phyloP scores from a whole-genome alignment of 2,329 filamentous ascomycete species.

The Hypoxylon sp. region DNA sequence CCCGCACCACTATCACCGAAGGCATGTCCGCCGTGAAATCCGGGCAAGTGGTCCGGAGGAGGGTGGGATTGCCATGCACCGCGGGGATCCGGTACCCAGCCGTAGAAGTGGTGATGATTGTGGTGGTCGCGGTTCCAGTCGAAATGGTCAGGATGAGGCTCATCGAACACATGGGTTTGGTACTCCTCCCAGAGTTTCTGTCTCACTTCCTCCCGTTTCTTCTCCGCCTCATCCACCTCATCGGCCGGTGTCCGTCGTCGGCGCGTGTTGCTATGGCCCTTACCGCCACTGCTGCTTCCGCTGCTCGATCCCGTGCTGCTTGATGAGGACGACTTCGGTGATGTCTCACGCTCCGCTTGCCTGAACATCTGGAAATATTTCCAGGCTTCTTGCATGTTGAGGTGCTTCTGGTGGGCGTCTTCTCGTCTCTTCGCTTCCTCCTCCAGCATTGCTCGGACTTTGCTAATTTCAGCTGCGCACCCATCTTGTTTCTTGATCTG shows the following conservation, averaged over 20 bases:
- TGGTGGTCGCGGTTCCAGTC: no score
- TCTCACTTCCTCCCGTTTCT: no score
- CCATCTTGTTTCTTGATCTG: slow-evolving; percentile 34
- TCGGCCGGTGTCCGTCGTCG: slow-evolving; percentile 6
- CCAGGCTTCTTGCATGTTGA: slow-evolving; percentile 36
- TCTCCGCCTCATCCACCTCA: slow-evolving; percentile 8
- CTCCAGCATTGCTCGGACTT: slow-evolving; percentile 36
- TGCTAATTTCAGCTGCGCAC: slow-evolving; percentile 37
- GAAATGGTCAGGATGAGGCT: slow-evolving; percentile 1
- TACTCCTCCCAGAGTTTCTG: no score
- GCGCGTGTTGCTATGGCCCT: slow-evolving; percentile 8
- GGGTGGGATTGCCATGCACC: slow-evolving; percentile 8
- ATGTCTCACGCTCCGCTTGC: slow-evolving; percentile 26
- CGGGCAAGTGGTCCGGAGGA: slow-evolving; percentile 3
- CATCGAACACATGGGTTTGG: no score
- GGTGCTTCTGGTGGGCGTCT: slow-evolving; percentile 31
- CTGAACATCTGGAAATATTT: slow-evolving; percentile 37
- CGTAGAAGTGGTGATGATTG: slow-evolving; percentile 18
- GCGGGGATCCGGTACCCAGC: not conserved
- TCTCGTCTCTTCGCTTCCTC: slow-evolving; percentile 39
- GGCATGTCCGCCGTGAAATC: slow-evolving; percentile 1
- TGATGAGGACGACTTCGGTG: slow-evolving; percentile 26
- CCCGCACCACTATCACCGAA: slow-evolving; percentile 1
- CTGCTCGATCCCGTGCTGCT: slow-evolving; percentile 21
- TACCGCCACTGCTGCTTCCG: slow-evolving; percentile 5